These are phyloP conservation scores for Castanea crenata DNA, from an alignment of 306 rosid species.

Conservation along the genomic window DNA sequence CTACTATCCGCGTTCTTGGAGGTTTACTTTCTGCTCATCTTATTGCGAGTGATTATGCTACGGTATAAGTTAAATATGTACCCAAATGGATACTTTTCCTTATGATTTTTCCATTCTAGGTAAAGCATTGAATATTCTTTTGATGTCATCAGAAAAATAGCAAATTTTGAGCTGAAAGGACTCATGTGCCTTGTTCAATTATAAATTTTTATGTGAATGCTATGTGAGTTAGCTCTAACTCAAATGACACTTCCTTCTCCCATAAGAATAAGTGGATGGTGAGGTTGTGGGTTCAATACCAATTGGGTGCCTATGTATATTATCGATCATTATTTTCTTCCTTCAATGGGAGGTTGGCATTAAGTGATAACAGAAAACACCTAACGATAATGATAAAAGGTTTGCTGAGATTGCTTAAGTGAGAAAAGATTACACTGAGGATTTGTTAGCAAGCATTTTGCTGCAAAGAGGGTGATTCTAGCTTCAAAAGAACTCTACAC, in stretches of 20 bases:
- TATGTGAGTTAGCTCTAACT: neutral
- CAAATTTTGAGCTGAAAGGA: neutral
- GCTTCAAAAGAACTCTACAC: neutral
- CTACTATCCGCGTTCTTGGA: constrained; percentile 84
- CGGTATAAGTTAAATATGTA: constrained; percentile 52
- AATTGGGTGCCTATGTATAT: no score
- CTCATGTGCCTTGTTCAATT: neutral
- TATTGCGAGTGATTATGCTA: constrained; percentile 79
- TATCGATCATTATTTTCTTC: neutral
- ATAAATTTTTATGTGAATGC: neutral
- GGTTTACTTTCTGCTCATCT: constrained; percentile 94
- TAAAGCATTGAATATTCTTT: neutral
- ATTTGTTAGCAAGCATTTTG: neutral
- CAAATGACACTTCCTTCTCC: no score
- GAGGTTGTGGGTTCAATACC: no score
- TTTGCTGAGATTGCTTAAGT: neutral
- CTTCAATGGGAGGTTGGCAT: neutral
- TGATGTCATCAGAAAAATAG: neutral
- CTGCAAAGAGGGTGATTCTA: neutral
- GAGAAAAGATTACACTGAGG: neutral
- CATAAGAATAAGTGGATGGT: no score
- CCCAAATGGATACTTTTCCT: constrained; percentile 5
- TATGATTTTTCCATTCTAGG: neutral
- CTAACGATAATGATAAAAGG: neutral
- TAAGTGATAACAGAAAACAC: neutral